A percentile compares a stretch with the other conserved stretches of the same genome.
These are phyloP conservation scores for Hirschioporus abietinus DNA, from an alignment of 768 basidiomycete genomes.

Conservation along the genomic window DNA sequence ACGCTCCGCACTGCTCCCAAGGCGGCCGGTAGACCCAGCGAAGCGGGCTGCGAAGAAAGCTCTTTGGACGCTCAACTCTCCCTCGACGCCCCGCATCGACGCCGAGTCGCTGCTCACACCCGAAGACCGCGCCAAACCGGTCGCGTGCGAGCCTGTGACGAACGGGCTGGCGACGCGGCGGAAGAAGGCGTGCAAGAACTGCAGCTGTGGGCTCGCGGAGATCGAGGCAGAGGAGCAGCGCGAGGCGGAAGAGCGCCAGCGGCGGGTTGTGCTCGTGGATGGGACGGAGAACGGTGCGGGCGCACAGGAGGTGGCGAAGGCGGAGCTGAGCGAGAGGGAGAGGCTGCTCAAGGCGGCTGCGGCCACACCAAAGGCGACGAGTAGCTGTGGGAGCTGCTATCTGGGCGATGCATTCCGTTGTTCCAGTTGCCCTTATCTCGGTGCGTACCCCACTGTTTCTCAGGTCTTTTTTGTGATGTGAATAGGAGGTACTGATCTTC, in stretches of 20 bases:
- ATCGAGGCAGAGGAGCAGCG: constrained; percentile 76
- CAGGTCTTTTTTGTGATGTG: not conserved
- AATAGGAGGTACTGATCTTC: constrained; percentile 1
- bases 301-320: constrained; percentile 48
- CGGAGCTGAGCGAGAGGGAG: constrained; percentile 46
- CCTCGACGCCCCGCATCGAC: constrained; percentile 72
- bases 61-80: constrained; percentile 75
- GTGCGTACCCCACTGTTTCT: constrained; percentile 44
- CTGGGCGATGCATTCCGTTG: constrained; percentile 98
- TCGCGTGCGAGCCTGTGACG: constrained; percentile 63
- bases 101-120: constrained; percentile 79
- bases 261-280: constrained; percentile 65
- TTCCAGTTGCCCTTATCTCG: constrained; percentile 91
- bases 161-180: constrained; percentile 47
- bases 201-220: constrained; percentile 94
- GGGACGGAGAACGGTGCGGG: constrained; percentile 50
- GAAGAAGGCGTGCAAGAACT: constrained; percentile 94
- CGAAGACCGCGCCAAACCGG: constrained; percentile 75
- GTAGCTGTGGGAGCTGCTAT: constrained; percentile 97
- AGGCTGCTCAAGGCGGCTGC: constrained; percentile 60
- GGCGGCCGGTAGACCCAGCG: constrained; percentile 42
- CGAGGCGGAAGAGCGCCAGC: constrained; percentile 25
- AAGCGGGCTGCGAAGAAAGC: constrained; percentile 80
- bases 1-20: constrained; percentile 41
- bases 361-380: constrained; percentile 81